Conservation (phyloP, 805 yeast genomes). For the Helenozyma baotianmanensis region DNA sequence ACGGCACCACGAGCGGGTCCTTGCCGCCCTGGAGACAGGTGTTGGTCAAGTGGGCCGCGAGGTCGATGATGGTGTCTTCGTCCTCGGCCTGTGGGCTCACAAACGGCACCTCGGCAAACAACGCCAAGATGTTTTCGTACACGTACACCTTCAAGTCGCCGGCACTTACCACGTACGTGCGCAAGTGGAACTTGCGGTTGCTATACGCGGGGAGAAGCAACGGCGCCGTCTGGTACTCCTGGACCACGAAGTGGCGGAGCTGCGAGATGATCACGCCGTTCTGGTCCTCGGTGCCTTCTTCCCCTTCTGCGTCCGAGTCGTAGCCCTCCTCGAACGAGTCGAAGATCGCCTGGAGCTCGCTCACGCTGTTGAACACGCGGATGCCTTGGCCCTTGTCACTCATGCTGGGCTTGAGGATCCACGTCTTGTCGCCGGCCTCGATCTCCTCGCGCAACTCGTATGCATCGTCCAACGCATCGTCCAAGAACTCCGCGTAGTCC, state of each 20-base stretch:
- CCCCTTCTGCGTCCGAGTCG: constrained; percentile 57
- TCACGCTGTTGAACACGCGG: constrained; percentile 69
- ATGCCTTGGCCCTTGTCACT: constrained; percentile 97
- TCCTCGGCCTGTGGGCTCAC: constrained; percentile 19
- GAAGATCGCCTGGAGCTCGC: constrained; percentile 77
- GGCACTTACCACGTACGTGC: constrained; percentile 73
- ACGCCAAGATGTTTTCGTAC: constrained; percentile 70
- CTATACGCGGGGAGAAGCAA: constrained; percentile 57
- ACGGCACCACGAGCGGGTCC: constrained; percentile 55
- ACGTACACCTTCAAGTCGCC: constrained; percentile 79
- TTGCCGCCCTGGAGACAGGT: constrained; percentile 77
- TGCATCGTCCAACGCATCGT: constrained; percentile 88
- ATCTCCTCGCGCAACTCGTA: constrained; percentile 83
- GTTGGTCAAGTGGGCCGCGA: constrained; percentile 84
- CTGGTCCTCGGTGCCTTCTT: constrained; percentile 33
- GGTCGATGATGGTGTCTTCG: constrained; percentile 32
- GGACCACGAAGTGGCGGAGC: constrained; percentile 85
- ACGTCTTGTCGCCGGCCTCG: constrained; percentile 54
- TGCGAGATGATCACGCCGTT: constrained; percentile 81
- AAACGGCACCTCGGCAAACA: constrained; percentile 66
- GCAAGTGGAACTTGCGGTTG: constrained; percentile 78
- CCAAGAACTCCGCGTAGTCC: constrained; percentile 93
- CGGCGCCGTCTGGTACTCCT: constrained; percentile 71
- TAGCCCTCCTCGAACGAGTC: constrained; percentile 80
- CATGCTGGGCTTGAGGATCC: constrained; percentile 96